Evolutionary conservation across 1,284 basidiomycete genomes (phyloP).

Genomic region (Fomes fomentarius): DNA sequence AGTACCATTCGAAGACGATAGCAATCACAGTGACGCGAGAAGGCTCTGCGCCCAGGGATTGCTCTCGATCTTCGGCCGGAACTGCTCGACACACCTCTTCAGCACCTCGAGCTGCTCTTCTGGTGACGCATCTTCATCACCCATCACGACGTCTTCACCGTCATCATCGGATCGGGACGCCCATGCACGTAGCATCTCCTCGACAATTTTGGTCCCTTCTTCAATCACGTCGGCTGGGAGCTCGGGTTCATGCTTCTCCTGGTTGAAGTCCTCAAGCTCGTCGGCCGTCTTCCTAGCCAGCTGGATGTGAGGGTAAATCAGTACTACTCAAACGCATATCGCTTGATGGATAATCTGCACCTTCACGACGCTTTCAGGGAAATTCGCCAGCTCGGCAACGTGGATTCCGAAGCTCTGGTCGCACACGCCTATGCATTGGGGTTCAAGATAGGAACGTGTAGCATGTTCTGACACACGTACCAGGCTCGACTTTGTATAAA

Average conservation of each 20-base stretch:
- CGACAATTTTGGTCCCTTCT: constrained; percentile 81
- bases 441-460: background rate
- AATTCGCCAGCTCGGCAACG: constrained; percentile 95
- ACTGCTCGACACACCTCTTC: constrained; percentile 67
- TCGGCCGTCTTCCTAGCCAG: constrained; percentile 95
- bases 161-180: constrained; percentile 43
- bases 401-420: constrained; percentile 99
- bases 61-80: constrained; percentile 66
- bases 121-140: constrained; percentile 43
- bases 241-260: constrained; percentile 42
- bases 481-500: constrained; percentile 95
- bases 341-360: constrained; percentile 39
- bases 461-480: constrained; percentile 43
- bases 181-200: constrained; percentile 83
- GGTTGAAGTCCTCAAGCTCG: constrained; percentile 93
- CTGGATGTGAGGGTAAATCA: constrained; percentile 51
- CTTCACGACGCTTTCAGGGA: constrained; percentile 92
- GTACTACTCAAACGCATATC: background rate
- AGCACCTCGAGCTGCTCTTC: constrained; percentile 72
- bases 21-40: constrained; percentile 37
- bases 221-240: constrained; percentile 68
- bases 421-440: constrained; percentile 62
- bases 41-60: constrained; percentile 80
- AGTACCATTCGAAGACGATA: background rate
- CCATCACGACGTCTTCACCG: constrained; percentile 63